Evolutionary conservation across 441 rosid species (phyloP).

Genomic region (Euphorbia celastroides): DNA sequence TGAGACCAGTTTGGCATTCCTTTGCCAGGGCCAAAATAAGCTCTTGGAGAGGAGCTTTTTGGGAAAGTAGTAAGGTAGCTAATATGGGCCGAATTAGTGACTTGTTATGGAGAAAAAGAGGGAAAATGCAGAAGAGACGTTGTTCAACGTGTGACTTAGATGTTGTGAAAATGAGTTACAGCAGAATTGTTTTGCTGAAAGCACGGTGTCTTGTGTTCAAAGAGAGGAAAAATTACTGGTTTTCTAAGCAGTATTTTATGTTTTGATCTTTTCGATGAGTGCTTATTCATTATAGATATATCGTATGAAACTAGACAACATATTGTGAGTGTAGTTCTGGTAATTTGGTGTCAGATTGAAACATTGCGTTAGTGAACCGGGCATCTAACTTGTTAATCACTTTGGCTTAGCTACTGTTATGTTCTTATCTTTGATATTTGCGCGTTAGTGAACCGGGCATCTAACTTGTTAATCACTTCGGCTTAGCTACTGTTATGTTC

Average conservation of each 20-base stretch:
- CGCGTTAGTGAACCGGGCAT: background rate
- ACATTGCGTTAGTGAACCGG: background rate
- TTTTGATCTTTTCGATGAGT: background rate
- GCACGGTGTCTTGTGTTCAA: background rate
- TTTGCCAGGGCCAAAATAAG: no score
- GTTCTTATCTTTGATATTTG: background rate
- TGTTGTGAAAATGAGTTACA: background rate
- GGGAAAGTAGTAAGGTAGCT: no score
- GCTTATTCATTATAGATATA: background rate
- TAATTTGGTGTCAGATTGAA: background rate
- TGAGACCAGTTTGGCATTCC: background rate
- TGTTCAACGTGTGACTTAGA: background rate
- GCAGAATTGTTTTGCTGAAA: background rate
- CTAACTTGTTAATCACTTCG: background rate
- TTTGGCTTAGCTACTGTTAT: background rate
- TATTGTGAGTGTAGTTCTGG: background rate
- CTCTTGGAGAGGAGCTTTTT: no score
- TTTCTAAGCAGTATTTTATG: background rate
- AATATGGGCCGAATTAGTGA: background rate
- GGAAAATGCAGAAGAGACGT: background rate
- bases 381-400: background rate
- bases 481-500: background rate
- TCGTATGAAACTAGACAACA: background rate
- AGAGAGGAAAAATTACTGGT: background rate
- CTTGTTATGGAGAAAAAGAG: background rate